phyloP scores from a whole-genome alignment of 768 basidiomycete species.

The Coprinellus micaceus region DNA sequence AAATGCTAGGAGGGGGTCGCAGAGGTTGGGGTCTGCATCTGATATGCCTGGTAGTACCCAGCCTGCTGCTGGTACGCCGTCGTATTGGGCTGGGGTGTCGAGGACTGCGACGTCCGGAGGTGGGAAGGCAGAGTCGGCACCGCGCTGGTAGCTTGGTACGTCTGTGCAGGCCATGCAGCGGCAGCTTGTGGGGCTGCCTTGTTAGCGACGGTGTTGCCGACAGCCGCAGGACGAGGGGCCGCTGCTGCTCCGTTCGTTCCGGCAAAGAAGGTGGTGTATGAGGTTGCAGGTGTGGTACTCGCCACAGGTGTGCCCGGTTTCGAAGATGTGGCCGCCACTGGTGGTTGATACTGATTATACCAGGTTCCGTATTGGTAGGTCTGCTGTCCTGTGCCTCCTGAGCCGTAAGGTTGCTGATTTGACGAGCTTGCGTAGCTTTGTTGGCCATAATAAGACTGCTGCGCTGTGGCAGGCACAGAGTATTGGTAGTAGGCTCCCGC shows the following conservation, averaged over 20 bases:
- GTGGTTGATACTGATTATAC: slow-evolving; percentile 30
- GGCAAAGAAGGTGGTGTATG: slow-evolving; percentile 28
- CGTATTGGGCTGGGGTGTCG: slow-evolving; percentile 11
- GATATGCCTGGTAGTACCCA: slow-evolving; percentile 26
- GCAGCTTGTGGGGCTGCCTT: slow-evolving; percentile 10
- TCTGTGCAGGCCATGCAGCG: slow-evolving; percentile 11
- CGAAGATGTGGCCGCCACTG: slow-evolving; percentile 18
- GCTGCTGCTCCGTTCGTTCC: slow-evolving; percentile 9
- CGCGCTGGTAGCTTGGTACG: slow-evolving; percentile 8
- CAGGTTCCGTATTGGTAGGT: slow-evolving; percentile 33
- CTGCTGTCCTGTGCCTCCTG: slow-evolving; percentile 28
- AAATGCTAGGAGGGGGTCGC: slow-evolving; percentile 19
- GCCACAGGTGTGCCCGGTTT: slow-evolving; percentile 26
- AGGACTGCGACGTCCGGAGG: slow-evolving; percentile 22
- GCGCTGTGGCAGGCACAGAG: slow-evolving; percentile 25
- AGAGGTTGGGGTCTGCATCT: slow-evolving; percentile 18
- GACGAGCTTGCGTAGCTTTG: slow-evolving; percentile 30
- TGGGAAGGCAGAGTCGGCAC: slow-evolving; percentile 32
- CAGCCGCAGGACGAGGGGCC: slow-evolving; percentile 36
- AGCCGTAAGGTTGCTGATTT: slow-evolving; percentile 33
- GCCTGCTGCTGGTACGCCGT: slow-evolving; percentile 19
- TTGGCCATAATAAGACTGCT: slow-evolving; percentile 33
- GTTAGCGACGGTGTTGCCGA: slow-evolving; percentile 50
- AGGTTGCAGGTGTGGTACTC: slow-evolving; percentile 19
- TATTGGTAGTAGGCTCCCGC: slow-evolving; percentile 27